Conservation (phyloP, 306 rosid species). For the Cicer cuneatum region DNA sequence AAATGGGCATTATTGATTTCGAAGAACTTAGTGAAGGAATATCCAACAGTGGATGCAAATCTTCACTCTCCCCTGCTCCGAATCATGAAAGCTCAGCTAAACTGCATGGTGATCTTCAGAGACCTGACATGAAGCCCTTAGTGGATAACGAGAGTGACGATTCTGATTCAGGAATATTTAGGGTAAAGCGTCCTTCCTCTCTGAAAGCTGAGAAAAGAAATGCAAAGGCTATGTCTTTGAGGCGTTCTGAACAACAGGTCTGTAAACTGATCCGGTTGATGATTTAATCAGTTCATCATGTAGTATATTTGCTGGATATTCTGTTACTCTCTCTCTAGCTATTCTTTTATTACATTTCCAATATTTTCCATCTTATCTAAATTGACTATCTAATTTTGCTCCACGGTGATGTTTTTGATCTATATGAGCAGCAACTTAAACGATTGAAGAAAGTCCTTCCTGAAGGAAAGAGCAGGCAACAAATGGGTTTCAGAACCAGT, state of each 20-base stretch:
- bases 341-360: background rate
- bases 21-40: constrained; percentile 52
- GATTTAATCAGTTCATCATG: constrained; percentile 18
- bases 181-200: constrained; percentile 92
- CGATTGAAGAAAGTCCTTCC: constrained; percentile 76
- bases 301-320: constrained; percentile 12
- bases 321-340: background rate
- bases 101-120: constrained; percentile 46
- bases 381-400: constrained; percentile 14
- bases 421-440: constrained; percentile 65
- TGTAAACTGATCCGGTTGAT: background rate
- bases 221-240: constrained; percentile 41
- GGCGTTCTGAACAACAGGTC: constrained; percentile 79
- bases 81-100: constrained; percentile 51
- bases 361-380: background rate
- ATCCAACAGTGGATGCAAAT: constrained; percentile 47
- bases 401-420: constrained; percentile 19
- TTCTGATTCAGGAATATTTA: constrained; percentile 83
- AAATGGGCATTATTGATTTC: constrained; percentile 43
- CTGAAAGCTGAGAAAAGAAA: constrained; percentile 73
- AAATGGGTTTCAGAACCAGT: constrained; percentile 53
- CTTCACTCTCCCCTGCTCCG: constrained; percentile 56
- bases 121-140: constrained; percentile 48
- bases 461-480: constrained; percentile 56
- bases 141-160: constrained; percentile 67